phyloP scores from a whole-genome alignment of 306 rosid genomes.

The barrel medic (Medicago truncatula) region MtrunA17r5.0-ANR NC_053048.1:29596501-29597000 shows the following conservation, averaged over 20 bases:
- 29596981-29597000: slow-evolving; percentile 92
- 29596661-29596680: slow-evolving; percentile 86
- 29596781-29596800: slow-evolving; percentile 5
- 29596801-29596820: slow-evolving; percentile 79
- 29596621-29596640: slow-evolving; percentile 62
- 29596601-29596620: slow-evolving; percentile 45
- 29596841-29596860: slow-evolving; percentile 66
- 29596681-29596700: slow-evolving; percentile 29
- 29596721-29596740: background rate
- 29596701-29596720: slow-evolving; percentile 15
- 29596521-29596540: slow-evolving; percentile 14
- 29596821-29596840: slow-evolving; percentile 59
- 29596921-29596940: slow-evolving; percentile 46
- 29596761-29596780: slow-evolving; percentile 19
- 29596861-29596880: slow-evolving; percentile 54
- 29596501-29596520: slow-evolving; percentile 44
- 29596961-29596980: slow-evolving; percentile 55
- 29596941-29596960: slow-evolving; percentile 42
- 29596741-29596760: background rate
- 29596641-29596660: slow-evolving; percentile 62
- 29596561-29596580: slow-evolving; percentile 41
- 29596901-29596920: slow-evolving; percentile 41
- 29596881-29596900: slow-evolving; percentile 45
- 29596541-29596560: slow-evolving; percentile 9
- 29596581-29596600: slow-evolving; percentile 59